These are phyloP conservation scores for Solanum boliviense DNA, from an alignment of 257 asterid species.

Conservation along the genomic window DNA sequence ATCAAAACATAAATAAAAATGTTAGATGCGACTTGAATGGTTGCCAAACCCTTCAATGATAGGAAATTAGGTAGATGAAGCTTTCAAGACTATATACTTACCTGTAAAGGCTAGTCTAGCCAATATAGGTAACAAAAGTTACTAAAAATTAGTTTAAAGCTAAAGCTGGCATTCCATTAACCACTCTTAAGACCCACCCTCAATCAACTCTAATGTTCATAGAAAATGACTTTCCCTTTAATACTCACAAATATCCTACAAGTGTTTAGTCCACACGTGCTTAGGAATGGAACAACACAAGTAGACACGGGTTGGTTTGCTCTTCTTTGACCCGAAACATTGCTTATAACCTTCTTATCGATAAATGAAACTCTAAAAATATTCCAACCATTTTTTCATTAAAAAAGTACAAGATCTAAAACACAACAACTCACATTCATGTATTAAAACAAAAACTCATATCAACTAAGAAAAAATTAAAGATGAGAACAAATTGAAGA, in stretches of 20 bases:
- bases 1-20: background rate
- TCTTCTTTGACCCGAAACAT: background rate
- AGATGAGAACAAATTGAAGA: background rate
- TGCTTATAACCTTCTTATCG: background rate
- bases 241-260: constrained; percentile 24
- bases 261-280: background rate
- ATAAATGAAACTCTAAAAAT: background rate
- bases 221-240: constrained; percentile 27
- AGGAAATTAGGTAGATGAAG: background rate
- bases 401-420: background rate
- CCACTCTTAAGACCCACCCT: background rate
- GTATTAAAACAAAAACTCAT: background rate
- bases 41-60: background rate
- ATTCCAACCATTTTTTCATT: background rate
- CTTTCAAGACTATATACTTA: background rate
- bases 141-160: background rate
- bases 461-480: background rate
- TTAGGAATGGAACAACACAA: background rate
- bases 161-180: background rate
- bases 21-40: background rate
- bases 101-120: background rate
- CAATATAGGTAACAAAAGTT: background rate
- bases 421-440: background rate
- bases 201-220: background rate
- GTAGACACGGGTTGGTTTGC: background rate